Conservation (phyloP, 2,329 filamentous ascomycete species). For the Aspergillus pseudotamarii region DNA sequence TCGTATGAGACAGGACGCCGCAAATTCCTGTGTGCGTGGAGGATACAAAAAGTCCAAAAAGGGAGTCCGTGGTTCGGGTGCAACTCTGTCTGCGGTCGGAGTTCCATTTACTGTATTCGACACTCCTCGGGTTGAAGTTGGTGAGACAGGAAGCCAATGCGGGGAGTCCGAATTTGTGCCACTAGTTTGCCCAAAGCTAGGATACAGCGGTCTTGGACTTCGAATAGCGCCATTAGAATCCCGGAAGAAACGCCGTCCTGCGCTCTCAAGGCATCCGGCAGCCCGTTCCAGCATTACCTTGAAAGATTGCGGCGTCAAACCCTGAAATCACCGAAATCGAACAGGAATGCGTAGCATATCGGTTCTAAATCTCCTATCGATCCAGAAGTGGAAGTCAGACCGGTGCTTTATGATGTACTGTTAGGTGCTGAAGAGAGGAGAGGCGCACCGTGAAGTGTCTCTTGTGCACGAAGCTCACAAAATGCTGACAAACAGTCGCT, state of each 20-base stretch:
- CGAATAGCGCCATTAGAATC: conserved; percentile 44
- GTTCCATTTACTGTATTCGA: conserved; percentile 19
- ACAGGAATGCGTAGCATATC: conserved; percentile 32
- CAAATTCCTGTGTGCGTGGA: conserved; percentile 29
- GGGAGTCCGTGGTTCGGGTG: conserved; percentile 25
- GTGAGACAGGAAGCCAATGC: conserved; percentile 38
- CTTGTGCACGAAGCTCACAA: conserved; percentile 14
- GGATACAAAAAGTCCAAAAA: conserved; percentile 47
- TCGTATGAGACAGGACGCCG: conserved; percentile 26
- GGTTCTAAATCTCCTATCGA: conserved; percentile 10
- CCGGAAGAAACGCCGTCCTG: conserved; percentile 49
- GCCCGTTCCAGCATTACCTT: conserved; percentile 57
- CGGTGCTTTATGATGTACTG: conserved; percentile 7
- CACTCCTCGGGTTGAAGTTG: conserved; percentile 22
- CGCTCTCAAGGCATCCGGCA: conserved; percentile 53
- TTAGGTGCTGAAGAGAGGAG: conserved; percentile 6
- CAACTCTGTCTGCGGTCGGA: conserved; percentile 12
- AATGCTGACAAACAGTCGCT: conserved; percentile 1
- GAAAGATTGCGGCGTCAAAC: conserved; percentile 31
- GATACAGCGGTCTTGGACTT: conserved; percentile 37
- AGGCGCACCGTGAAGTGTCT: conserved; percentile 13
- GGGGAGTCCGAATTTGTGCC: conserved; percentile 31
- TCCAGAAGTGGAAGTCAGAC: conserved; percentile 4
- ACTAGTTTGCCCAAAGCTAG: conserved; percentile 40
- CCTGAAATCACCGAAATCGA: conserved; percentile 28